A percentile compares a stretch with the other conserved stretches of the same genome.
Evolutionary conservation across 2,329 filamentous ascomycete genomes (phyloP).

Genomic region (Phialocephala sp.): DNA sequence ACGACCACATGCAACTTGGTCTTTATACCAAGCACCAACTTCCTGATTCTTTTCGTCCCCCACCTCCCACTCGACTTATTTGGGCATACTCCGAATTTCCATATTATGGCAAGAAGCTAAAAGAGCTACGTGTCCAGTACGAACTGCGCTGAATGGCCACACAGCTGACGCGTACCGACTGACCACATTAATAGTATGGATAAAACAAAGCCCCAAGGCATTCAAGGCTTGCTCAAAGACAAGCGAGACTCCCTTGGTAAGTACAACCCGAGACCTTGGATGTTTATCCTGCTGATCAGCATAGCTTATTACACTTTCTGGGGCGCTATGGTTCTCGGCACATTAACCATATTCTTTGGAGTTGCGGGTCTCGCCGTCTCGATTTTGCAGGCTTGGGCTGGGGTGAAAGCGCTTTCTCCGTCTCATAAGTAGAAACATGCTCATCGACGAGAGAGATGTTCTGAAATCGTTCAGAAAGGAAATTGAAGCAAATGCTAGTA

Average conservation of each 20-base stretch:
- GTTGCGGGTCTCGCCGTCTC: constrained; percentile 9
- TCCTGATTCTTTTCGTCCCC: not conserved
- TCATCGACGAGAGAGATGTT: not conserved
- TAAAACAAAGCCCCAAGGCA: not conserved
- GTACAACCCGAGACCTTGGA: not conserved
- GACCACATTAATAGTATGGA: too few relatives aligned
- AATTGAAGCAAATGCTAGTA: too few relatives aligned
- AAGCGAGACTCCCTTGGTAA: not conserved
- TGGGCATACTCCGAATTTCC: constrained; percentile 5
- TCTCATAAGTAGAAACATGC: not conserved
- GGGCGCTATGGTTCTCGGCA: not conserved
- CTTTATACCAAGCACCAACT: not conserved
- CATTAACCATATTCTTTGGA: constrained; percentile 2
- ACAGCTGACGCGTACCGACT: too few relatives aligned
- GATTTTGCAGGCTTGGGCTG: not conserved
- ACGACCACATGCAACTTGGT: not conserved
- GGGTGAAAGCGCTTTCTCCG: not conserved
- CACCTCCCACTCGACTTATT: not conserved
- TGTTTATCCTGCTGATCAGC: too few relatives aligned
- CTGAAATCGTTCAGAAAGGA: too few relatives aligned
- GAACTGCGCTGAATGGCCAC: too few relatives aligned
- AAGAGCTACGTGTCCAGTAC: not conserved
- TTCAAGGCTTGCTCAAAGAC: not conserved
- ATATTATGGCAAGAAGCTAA: not conserved
- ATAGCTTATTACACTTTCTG: not conserved